These are phyloP conservation scores for Eragrostis tef DNA, from an alignment of 202 grass and related monocot species.

Conservation along the genomic window DNA sequence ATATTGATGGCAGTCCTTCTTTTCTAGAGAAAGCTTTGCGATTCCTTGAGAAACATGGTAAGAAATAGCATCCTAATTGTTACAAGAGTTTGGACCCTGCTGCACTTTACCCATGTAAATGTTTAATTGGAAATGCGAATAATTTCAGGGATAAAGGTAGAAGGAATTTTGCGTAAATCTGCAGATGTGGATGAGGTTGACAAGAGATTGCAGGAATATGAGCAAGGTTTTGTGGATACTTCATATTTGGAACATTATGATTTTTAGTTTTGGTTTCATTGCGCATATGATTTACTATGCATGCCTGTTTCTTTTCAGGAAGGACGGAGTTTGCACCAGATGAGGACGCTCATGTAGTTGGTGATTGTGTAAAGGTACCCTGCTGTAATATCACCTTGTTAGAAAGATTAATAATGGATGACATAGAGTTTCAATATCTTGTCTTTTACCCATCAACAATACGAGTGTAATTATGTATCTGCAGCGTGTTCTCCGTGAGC, in stretches of 20 bases:
- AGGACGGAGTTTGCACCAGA: slow-evolving; percentile 77
- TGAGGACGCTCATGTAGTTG: slow-evolving; percentile 95
- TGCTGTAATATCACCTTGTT: slow-evolving; percentile 44
- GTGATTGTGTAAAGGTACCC: slow-evolving; percentile 95
- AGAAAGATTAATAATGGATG: slow-evolving; percentile 47
- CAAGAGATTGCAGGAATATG: slow-evolving; percentile 90
- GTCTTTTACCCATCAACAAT: slow-evolving; percentile 31
- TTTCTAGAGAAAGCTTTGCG: slow-evolving; percentile 97
- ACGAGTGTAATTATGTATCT: slow-evolving; percentile 46
- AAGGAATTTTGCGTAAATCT: slow-evolving; percentile 96
- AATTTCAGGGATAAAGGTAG: slow-evolving; percentile 87
- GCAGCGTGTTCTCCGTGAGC: slow-evolving; percentile 92
- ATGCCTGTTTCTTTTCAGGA: slow-evolving; percentile 57
- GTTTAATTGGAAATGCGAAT: slow-evolving; percentile 39
- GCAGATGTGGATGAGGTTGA: slow-evolving; percentile 98
- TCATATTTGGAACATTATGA: slow-evolving; percentile 30
- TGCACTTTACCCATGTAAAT: slow-evolving; percentile 24
- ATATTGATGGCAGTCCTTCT: slow-evolving; percentile 98
- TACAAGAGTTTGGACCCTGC: slow-evolving; percentile 20
- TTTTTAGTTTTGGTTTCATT: slow-evolving; percentile 39
- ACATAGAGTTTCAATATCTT: slow-evolving; percentile 9
- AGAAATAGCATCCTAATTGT: slow-evolving; percentile 17
- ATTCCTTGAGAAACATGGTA: slow-evolving; percentile 99
- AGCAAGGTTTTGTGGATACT: slow-evolving; percentile 76
- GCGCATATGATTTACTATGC: slow-evolving; percentile 23